These are phyloP conservation scores for Backusella tuberculispora DNA, from an alignment of 192 early-diverging fungal genomes.

Conservation along the genomic window DNA sequence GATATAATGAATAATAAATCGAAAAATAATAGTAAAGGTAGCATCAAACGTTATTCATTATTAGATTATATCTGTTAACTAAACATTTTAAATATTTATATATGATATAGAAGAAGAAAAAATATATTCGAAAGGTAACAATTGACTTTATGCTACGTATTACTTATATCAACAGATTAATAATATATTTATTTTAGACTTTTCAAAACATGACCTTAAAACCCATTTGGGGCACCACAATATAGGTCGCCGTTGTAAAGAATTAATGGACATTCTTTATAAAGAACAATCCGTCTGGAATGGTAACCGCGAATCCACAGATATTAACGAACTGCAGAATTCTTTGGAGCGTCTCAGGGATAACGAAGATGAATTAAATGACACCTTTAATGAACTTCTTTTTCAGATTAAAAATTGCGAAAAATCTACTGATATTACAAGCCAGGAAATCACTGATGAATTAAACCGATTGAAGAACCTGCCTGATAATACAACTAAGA, in stretches of 20 bases:
- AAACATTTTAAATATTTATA: background rate
- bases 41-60: background rate
- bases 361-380: background rate
- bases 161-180: background rate
- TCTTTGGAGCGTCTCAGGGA: conserved; percentile 7
- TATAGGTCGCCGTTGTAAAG: background rate
- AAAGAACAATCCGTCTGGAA: conserved; percentile 12
- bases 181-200: background rate
- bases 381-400: background rate
- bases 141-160: background rate
- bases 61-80: background rate
- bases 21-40: background rate
- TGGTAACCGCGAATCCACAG: background rate
- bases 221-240: conserved; percentile 2
- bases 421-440: background rate
- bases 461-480: background rate
- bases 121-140: background rate
- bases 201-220: background rate
- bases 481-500: background rate
- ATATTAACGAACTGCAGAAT: background rate
- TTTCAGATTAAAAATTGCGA: background rate
- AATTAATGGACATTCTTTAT: background rate
- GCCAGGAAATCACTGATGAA: background rate
- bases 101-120: background rate
- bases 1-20: conserved; percentile 5